phyloP scores from a whole-genome alignment of 1,284 basidiomycete species.

The Malassezia arunalokei region DNA sequence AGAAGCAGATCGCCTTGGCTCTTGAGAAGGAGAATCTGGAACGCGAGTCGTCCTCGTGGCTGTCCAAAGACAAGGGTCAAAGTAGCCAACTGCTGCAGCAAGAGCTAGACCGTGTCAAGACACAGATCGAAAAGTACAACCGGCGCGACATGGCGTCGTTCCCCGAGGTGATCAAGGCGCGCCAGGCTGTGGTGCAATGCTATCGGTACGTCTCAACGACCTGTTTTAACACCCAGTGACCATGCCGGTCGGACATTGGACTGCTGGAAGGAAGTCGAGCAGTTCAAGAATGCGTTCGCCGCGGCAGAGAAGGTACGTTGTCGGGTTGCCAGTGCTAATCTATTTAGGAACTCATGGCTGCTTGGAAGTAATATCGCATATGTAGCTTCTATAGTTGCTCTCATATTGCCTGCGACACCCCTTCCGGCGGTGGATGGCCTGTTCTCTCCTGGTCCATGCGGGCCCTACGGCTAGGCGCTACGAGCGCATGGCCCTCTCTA shows the following conservation, averaged over 20 bases:
- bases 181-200: slow-evolving; percentile 58
- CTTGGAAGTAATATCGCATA: slow-evolving; percentile 8
- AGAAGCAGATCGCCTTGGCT: slow-evolving; percentile 34
- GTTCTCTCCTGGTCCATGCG: no score
- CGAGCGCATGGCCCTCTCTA: background rate
- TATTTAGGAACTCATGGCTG: slow-evolving; percentile 4
- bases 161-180: slow-evolving; percentile 54
- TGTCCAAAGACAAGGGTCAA: slow-evolving; percentile 25
- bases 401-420: no score
- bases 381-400: no score
- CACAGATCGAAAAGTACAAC: slow-evolving; percentile 60
- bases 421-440: no score
- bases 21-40: slow-evolving; percentile 41
- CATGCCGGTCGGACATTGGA: slow-evolving; percentile 57
- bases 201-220: slow-evolving; percentile 54
- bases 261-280: slow-evolving; percentile 63
- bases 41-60: slow-evolving; percentile 22
- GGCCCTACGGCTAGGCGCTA: background rate
- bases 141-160: slow-evolving; percentile 54
- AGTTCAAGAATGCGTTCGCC: slow-evolving; percentile 61
- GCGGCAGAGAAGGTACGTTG: slow-evolving; percentile 55
- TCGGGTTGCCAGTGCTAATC: background rate
- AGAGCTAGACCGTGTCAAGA: slow-evolving; percentile 38
- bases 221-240: slow-evolving; percentile 48
- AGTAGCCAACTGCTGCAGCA: slow-evolving; percentile 31